Conservation (phyloP, 2,329 filamentous ascomycete genomes). For the Grosmannia huntii region DNA sequence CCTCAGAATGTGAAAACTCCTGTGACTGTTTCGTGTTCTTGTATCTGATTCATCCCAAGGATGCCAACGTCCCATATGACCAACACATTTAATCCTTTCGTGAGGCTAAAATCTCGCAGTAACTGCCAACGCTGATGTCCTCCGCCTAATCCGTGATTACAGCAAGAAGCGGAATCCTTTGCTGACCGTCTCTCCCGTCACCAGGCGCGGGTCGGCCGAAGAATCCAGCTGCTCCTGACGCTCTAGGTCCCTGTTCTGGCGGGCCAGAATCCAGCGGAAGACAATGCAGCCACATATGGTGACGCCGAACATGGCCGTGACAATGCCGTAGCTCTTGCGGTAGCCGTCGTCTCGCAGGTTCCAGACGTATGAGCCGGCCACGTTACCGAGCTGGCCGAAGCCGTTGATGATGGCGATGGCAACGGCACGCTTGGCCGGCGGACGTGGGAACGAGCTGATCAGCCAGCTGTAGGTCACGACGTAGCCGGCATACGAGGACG, state of each 20-base stretch:
- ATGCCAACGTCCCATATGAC: too few relatives aligned
- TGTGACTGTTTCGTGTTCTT: too few relatives aligned
- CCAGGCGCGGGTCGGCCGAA: not conserved
- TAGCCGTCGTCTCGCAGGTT: conserved; percentile 56
- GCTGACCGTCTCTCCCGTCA: not conserved
- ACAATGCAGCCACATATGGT: conserved; percentile 39
- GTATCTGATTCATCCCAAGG: too few relatives aligned
- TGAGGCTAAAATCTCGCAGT: too few relatives aligned
- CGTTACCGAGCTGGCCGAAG: conserved; percentile 53
- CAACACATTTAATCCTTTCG: too few relatives aligned
- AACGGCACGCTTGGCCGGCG: conserved; percentile 57
- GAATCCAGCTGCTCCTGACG: not conserved
- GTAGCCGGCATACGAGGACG: conserved; percentile 42
- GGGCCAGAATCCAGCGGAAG: conserved; percentile 45
- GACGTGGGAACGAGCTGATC: conserved; percentile 59
- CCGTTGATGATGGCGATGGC: conserved; percentile 68
- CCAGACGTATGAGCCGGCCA: conserved; percentile 48
- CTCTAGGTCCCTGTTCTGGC: conserved; percentile 12
- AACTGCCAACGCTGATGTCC: too few relatives aligned
- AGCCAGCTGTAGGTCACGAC: conserved; percentile 65
- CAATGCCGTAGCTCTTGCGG: conserved; percentile 12
- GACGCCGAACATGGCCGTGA: conserved; percentile 51
- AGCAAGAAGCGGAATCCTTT: not conserved
- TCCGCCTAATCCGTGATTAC: not conserved
- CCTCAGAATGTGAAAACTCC: too few relatives aligned